Conservation (phyloP, 2,329 filamentous ascomycete species). For the Trichoderma asperellum region DNA sequence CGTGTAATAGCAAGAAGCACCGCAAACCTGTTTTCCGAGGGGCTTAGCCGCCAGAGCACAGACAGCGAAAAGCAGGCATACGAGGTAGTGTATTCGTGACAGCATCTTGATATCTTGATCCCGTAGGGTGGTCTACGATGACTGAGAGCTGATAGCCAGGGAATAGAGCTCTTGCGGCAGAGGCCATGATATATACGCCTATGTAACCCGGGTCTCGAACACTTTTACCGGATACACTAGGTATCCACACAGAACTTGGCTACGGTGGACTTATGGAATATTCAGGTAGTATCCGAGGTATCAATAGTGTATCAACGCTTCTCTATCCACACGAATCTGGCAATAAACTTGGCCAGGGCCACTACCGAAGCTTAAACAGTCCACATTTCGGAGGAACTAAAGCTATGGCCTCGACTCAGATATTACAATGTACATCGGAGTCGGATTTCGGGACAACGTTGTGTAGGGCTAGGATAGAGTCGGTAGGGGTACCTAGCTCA, state of each 20-base stretch:
- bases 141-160: not conserved
- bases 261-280: not conserved
- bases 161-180: not conserved
- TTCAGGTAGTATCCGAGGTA: slow-evolving; percentile 7
- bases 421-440: slow-evolving; percentile 9
- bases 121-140: not conserved
- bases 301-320: not conserved
- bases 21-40: slow-evolving; percentile 31
- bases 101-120: slow-evolving; percentile 16
- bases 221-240: not conserved
- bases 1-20: slow-evolving; percentile 33
- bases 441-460: slow-evolving; percentile 27
- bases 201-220: not conserved
- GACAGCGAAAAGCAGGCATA: slow-evolving; percentile 26
- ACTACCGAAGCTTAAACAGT: slow-evolving; percentile 7
- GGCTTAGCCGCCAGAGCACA: slow-evolving; percentile 32
- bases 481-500: slow-evolving; percentile 23
- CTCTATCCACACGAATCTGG: slow-evolving; percentile 13
- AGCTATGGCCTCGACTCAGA: not conserved
- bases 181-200: slow-evolving; percentile 2
- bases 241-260: slow-evolving; percentile 8
- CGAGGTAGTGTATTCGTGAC: slow-evolving; percentile 12
- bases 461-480: slow-evolving; percentile 8
- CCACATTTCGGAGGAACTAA: slow-evolving; percentile 22
- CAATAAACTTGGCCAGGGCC: slow-evolving; percentile 12